phyloP scores from a whole-genome alignment of 2,329 filamentous ascomycete species.

The Lasiodiplodia sp. region DNA sequence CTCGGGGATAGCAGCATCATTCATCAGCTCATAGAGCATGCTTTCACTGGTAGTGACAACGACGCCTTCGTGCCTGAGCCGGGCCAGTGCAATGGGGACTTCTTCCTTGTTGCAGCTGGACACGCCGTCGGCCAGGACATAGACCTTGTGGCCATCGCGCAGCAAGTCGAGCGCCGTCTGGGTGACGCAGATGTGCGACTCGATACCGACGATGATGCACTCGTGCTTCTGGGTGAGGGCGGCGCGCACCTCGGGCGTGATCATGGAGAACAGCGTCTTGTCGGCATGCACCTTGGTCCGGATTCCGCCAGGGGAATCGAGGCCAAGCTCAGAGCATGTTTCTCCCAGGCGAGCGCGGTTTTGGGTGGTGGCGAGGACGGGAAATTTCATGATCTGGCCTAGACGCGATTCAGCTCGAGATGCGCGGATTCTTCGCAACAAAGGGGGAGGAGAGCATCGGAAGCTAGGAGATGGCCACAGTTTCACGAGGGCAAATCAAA shows the following conservation, averaged over 20 bases:
- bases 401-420: slow-evolving; percentile 22
- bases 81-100: slow-evolving; percentile 76
- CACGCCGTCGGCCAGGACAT: slow-evolving; percentile 87
- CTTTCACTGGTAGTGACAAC: slow-evolving; percentile 87
- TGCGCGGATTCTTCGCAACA: slow-evolving; percentile 15
- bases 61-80: slow-evolving; percentile 78
- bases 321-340: slow-evolving; percentile 75
- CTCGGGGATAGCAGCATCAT: slow-evolving; percentile 75
- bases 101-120: slow-evolving; percentile 87
- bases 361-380: slow-evolving; percentile 87
- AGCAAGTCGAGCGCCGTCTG: slow-evolving; percentile 89
- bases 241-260: slow-evolving; percentile 68
- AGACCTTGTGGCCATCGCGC: slow-evolving; percentile 77
- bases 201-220: slow-evolving; percentile 86
- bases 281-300: slow-evolving; percentile 69
- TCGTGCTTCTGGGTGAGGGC: slow-evolving; percentile 58
- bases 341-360: slow-evolving; percentile 78
- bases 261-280: slow-evolving; percentile 93
- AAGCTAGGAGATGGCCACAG: slow-evolving; percentile 19
- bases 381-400: slow-evolving; percentile 71
- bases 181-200: slow-evolving; percentile 92
- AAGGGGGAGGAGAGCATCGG: slow-evolving; percentile 12
- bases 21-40: slow-evolving; percentile 87
- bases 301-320: slow-evolving; percentile 59
- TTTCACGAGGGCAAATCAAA: slow-evolving; percentile 21